Evolutionary conservation across 805 yeast species (phyloP), one percentile per base, ranked within the genome.

Genomic region (Kuraishia cidri): DNA sequence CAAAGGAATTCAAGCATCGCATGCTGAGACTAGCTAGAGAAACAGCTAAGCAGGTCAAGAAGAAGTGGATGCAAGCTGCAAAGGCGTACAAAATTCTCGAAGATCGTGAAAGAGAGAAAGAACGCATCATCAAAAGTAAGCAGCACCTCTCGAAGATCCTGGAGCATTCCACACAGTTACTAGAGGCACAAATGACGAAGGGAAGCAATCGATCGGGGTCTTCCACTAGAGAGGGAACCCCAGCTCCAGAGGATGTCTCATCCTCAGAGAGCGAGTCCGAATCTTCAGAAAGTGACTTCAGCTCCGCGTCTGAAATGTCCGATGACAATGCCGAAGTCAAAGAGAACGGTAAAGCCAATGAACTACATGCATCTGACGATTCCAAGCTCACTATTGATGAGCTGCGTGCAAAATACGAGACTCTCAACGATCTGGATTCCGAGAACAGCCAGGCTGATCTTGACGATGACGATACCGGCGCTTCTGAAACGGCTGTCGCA

Each of bases 61-160:
- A 79, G 52, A 77, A 92, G 47, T 92, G 99, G 99, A 61, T 68
- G 15, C 66, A 87, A 31, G 98, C 97, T 2, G 84, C 79, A 40
- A 86, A 83, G 51, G 94, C 85, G 1, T 79, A 72, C 48, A 67
- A 65, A 31, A 81, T 77, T 11, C 62, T 83, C 38, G 92, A 83
- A 48, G 78, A 79, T 30, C 75, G 79, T 39, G 85, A 82, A 43
- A 79, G 71, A 38, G 95, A 85, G 44, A 88, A 83, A 42, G 68
- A 80, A 45, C 80, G 86, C 49, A 73, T 83, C 34, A 71, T 73
- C 7, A 76, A 80, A 47, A 95, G 97, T 24, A 82, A 87, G 49
- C 83, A 84, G 46, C 95, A 88, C 50, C 64, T 90, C 36, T 76
- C 85, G 36, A 80, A 85, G 48, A 88, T 90, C 67, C 62, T 90